phyloP scores from a whole-genome alignment of 768 basidiomycete genomes.

The Lentinula sp. region DNA sequence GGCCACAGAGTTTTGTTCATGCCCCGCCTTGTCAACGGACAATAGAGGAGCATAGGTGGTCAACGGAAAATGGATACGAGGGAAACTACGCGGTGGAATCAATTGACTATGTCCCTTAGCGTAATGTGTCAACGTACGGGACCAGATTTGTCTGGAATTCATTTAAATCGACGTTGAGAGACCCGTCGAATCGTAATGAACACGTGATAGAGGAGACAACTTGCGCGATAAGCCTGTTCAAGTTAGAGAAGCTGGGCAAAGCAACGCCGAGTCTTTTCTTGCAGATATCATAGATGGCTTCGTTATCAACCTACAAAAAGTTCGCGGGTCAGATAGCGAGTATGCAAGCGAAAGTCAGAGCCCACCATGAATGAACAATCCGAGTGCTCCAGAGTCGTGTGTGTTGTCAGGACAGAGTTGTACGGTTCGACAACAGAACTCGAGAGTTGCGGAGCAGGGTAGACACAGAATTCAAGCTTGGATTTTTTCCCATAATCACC shows the following conservation, averaged over 20 bases:
- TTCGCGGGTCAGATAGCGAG: neutral
- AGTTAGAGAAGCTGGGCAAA: constrained; percentile 86
- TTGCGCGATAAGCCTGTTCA: constrained; percentile 96
- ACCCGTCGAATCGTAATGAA: constrained; percentile 95
- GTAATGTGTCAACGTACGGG: constrained; percentile 53
- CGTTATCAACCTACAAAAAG: constrained; percentile 62
- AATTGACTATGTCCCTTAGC: constrained; percentile 4
- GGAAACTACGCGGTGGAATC: constrained; percentile 54
- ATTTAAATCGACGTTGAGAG: constrained; percentile 93
- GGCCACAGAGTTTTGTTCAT: constrained; percentile 95
- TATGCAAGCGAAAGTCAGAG: neutral
- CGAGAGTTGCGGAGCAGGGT: constrained; percentile 88
- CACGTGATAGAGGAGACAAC: constrained; percentile 98
- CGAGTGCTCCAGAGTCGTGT: constrained; percentile 97
- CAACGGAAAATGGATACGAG: constrained; percentile 97
- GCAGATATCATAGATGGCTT: constrained; percentile 92
- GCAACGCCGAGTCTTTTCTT: constrained; percentile 86
- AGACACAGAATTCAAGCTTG: constrained; percentile 96
- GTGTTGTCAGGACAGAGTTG: constrained; percentile 94
- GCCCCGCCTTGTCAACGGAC: constrained; percentile 91
- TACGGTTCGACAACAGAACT: constrained; percentile 98
- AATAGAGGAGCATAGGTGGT: constrained; percentile 94
- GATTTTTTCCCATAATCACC: constrained; percentile 99
- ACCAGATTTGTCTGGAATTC: constrained; percentile 99
- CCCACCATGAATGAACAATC: constrained; percentile 98